Percentiles rank a stretch among this genome's conserved stretches.
These are phyloP conservation scores for Balansia obtecta DNA, from an alignment of 2,329 filamentous ascomycete species.

Conservation along the genomic window DNA sequence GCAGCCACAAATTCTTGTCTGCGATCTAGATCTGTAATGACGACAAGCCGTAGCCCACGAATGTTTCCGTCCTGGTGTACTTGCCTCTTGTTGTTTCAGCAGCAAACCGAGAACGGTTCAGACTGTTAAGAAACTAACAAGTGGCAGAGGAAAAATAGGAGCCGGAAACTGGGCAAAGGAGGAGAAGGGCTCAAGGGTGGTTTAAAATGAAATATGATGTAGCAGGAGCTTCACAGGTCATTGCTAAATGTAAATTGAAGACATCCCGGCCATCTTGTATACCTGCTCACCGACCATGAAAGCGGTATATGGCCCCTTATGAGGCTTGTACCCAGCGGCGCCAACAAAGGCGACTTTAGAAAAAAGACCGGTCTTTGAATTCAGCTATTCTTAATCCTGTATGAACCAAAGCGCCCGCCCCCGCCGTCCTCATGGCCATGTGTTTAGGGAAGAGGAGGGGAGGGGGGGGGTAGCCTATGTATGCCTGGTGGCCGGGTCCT, in stretches of 20 bases:
- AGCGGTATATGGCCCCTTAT: conserved; percentile 1
- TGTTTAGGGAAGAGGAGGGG: not conserved
- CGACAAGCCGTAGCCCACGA: not conserved
- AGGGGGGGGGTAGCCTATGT: not conserved
- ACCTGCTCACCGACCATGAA: conserved; percentile 2
- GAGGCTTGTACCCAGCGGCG: not conserved
- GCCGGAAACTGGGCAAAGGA: not conserved
- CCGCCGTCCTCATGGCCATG: conserved; percentile 1
- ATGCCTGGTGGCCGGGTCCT: not conserved
- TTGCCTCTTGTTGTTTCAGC: not conserved
- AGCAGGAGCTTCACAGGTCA: not conserved
- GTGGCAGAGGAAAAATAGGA: not conserved
- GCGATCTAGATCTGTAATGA: not conserved
- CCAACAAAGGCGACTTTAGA: not conserved
- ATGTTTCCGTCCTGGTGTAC: not conserved
- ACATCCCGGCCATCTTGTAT: conserved; percentile 11
- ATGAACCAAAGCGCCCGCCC: conserved; percentile 4
- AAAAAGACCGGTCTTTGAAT: conserved; percentile 2
- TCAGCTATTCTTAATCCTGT: conserved; percentile 6
- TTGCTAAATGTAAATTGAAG: conserved; percentile 4
- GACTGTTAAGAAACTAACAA: not conserved
- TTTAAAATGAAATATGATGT: not conserved
- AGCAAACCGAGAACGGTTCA: not conserved
- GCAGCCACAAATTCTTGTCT: not conserved
- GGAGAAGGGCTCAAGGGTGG: not conserved